A percentile compares a stretch with the other conserved stretches of the same genome.
phyloP scores from a whole-genome alignment of 768 basidiomycete species.

The Lactifluus piperatus region DNA sequence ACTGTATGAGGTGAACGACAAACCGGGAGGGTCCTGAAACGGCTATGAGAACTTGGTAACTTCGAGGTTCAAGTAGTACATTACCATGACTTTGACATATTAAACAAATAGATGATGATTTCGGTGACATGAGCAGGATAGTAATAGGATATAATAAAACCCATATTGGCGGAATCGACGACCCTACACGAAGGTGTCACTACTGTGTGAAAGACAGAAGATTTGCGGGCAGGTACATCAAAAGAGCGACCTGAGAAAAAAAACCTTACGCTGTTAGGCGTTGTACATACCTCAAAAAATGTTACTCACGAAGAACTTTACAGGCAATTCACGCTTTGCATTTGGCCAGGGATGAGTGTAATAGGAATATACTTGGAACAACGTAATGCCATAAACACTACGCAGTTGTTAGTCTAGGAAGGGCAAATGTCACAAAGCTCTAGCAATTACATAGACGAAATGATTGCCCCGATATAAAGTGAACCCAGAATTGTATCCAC shows the following conservation, averaged over 20 bases:
- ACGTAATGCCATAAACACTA: background rate
- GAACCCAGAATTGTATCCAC: background rate
- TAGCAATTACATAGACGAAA: background rate
- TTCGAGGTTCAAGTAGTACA: background rate
- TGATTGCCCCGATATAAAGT: background rate
- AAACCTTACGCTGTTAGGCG: background rate
- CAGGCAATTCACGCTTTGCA: background rate
- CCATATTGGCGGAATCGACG: background rate
- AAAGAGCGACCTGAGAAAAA: background rate
- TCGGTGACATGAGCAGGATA: background rate
- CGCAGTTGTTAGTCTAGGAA: background rate
- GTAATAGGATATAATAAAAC: background rate
- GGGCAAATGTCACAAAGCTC: background rate
- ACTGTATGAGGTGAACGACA: background rate
- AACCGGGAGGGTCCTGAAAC: background rate
- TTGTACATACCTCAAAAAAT: background rate
- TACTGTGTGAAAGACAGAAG: background rate
- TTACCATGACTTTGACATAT: background rate
- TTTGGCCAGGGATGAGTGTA: background rate
- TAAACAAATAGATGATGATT: background rate
- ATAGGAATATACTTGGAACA: slow-evolving; percentile 1
- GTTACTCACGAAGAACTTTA: background rate
- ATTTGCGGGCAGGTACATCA: background rate
- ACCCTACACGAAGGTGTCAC: background rate
- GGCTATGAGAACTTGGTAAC: background rate